Base-by-base conservation (phyloP, 805 yeast genomes). In the Danielozyma ontarioensis region DNA sequence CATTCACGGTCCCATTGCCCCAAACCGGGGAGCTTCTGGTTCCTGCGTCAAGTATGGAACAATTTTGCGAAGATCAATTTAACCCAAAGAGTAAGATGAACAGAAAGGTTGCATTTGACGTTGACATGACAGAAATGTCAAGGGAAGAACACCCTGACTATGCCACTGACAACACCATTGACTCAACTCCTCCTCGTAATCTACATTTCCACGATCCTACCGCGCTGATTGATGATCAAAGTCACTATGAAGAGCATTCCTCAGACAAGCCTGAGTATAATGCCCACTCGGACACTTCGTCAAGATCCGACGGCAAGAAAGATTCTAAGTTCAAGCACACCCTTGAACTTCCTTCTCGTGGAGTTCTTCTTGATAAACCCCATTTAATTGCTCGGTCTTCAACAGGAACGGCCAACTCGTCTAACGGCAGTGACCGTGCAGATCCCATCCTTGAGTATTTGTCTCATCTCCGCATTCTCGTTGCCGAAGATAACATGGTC, bases 401-500 rank as follows among this genome's bases (percentile, higher is more conserved):
- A 0, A 72, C 78, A 1, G 78, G 78, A 16, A 72, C 78, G 1
- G 77, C 76, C 3, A 62, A 57, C 33, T 68, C 72, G 17, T 19
- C 45, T 3, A 39, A 28, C 14, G 39, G 39, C 19, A 36, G 35
- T 14, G 48, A 42, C 13, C 27, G 40, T 10, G 34, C 29, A 17
- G 53, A 40, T 16, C 34, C 32, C 8, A 37, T 53, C 5, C 47
- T 60, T 31, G 64, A 48, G 21, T 43, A 45, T 28, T 44, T 59
- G 22, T 46, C 57, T 1, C 62, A 62, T 28, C 44, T 70, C 33
- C 62, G 70, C 32, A 78, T 93, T 15, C 65, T 93, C 29, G 90
- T 93, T 12, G 97, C 96, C 0, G 98, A 93, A 52, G 98, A 93
- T 50, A 93, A 93, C 51, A 64, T 72, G 44, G 97, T 93, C 7